Percentiles rank a stretch among this genome's conserved stretches.
phyloP scores from a whole-genome alignment of 139 green algal species.

The Chlamydomonas incerta region DNA sequence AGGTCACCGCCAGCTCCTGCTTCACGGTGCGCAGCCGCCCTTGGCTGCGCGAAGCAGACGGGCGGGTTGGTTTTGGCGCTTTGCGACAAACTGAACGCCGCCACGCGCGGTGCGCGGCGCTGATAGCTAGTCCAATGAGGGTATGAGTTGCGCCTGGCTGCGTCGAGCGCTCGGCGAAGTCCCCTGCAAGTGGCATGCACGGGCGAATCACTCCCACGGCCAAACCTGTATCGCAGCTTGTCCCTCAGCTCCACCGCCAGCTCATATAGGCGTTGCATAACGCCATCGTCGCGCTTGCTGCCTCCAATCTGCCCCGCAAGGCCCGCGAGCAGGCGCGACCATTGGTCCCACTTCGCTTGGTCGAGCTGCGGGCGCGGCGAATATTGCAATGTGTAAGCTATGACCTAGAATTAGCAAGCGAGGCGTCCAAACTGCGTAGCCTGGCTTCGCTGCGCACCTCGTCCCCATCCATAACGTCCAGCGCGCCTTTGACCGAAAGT shows the following conservation, averaged over 20 bases:
- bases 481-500: no score
- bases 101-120: no score
- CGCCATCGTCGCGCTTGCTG: background rate
- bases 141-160: no score
- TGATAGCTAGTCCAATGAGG: no score
- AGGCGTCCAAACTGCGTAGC: no score
- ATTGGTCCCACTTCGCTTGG: constrained; percentile 24
- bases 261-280: background rate
- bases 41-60: no score
- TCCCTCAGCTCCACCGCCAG: constrained; percentile 34
- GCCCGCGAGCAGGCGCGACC: constrained; percentile 9
- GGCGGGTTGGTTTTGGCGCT: no score
- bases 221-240: constrained; percentile 31
- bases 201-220: background rate
- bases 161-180: no score
- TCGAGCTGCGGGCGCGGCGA: constrained; percentile 2
- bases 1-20: constrained; percentile 11
- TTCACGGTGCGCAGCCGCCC: constrained; percentile 24
- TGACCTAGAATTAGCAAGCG: no score
- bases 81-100: no score
- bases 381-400: background rate
- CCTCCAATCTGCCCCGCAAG: background rate
- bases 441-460: constrained; percentile 15
- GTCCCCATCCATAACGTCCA: background rate
- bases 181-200: background rate